These are phyloP conservation scores for Yamadazyma jaroonii DNA, from an alignment of 1,139 yeast species.

Conservation along the genomic window DNA sequence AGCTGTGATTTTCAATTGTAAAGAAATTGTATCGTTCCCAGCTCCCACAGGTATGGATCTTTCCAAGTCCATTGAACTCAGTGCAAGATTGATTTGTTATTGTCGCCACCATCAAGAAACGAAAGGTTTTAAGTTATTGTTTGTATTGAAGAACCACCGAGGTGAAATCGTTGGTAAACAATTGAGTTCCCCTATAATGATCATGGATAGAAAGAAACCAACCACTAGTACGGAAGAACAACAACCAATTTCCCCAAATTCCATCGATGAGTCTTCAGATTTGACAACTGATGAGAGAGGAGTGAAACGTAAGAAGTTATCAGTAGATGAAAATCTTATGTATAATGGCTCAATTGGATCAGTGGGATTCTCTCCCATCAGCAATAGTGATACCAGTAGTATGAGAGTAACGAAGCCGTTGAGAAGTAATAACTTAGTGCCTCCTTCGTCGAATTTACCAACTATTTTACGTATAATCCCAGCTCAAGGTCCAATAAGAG, in stretches of 20 bases:
- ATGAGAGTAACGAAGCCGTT: constrained; percentile 11
- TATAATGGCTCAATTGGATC: constrained; percentile 38
- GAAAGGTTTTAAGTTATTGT: constrained; percentile 73
- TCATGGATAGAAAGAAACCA: constrained; percentile 88
- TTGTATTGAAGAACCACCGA: constrained; percentile 60
- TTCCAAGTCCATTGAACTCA: constrained; percentile 59
- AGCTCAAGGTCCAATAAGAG: constrained; percentile 90
- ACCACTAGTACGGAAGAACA: constrained; percentile 15
- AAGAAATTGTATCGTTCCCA: constrained; percentile 78
- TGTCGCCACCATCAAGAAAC: constrained; percentile 91
- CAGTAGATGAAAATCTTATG: constrained; percentile 49
- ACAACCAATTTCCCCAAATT: constrained; percentile 56
- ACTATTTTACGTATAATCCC: constrained; percentile 85
- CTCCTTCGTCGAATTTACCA: constrained; percentile 35
- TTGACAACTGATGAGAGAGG: constrained; percentile 44
- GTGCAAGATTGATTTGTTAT: constrained; percentile 89
- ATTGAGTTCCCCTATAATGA: constrained; percentile 72
- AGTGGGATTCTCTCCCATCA: constrained; percentile 43
- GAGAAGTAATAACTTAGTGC: constrained; percentile 11
- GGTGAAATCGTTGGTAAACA: constrained; percentile 71
- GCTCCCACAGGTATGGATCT: constrained; percentile 48
- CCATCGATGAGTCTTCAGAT: constrained; percentile 69
- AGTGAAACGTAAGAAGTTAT: constrained; percentile 41
- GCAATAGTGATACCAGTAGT: constrained; percentile 44
- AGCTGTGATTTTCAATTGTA: constrained; percentile 87